Percentiles rank a stretch among this genome's conserved stretches.
Conservation (phyloP, 441 rosid genomes). For the Aquilaria agallochum region DNA sequence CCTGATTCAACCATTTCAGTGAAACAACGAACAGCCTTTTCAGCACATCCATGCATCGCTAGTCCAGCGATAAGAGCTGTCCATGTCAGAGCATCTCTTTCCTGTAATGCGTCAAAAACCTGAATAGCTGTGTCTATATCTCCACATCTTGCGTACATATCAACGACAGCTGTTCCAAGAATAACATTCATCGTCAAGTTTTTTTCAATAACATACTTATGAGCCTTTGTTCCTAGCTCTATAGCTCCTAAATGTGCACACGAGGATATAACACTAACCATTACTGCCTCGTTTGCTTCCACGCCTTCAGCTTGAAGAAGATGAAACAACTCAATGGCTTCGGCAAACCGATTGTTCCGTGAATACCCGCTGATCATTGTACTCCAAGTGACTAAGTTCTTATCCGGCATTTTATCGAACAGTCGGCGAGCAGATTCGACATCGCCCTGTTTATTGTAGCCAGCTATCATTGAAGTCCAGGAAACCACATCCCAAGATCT, state of each 20-base stretch:
- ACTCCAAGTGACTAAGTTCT: slow-evolving; percentile 71
- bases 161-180: slow-evolving; percentile 63
- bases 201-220: slow-evolving; percentile 42
- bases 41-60: slow-evolving; percentile 57
- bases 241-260: slow-evolving; percentile 71
- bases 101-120: slow-evolving; percentile 43
- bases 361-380: slow-evolving; percentile 62
- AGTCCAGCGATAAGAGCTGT: slow-evolving; percentile 64
- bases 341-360: slow-evolving; percentile 31
- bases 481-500: slow-evolving; percentile 48
- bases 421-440: slow-evolving; percentile 43
- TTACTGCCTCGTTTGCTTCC: slow-evolving; percentile 57
- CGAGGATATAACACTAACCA: slow-evolving; percentile 66
- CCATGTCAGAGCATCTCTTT: slow-evolving; percentile 61
- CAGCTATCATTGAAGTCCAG: slow-evolving; percentile 66
- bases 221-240: slow-evolving; percentile 48
- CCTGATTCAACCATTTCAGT: slow-evolving; percentile 42
- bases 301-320: slow-evolving; percentile 42
- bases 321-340: slow-evolving; percentile 48
- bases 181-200: slow-evolving; percentile 40
- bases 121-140: slow-evolving; percentile 41
- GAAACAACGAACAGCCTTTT: slow-evolving; percentile 44
- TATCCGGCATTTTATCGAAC: slow-evolving; percentile 75
- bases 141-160: slow-evolving; percentile 70
- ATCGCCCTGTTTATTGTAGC: slow-evolving; percentile 39